A percentile compares a stretch with the other conserved stretches of the same genome.
These are phyloP conservation scores for Fusarium sp. DNA, from an alignment of 2,329 filamentous ascomycete genomes.

Conservation along the genomic window DNA sequence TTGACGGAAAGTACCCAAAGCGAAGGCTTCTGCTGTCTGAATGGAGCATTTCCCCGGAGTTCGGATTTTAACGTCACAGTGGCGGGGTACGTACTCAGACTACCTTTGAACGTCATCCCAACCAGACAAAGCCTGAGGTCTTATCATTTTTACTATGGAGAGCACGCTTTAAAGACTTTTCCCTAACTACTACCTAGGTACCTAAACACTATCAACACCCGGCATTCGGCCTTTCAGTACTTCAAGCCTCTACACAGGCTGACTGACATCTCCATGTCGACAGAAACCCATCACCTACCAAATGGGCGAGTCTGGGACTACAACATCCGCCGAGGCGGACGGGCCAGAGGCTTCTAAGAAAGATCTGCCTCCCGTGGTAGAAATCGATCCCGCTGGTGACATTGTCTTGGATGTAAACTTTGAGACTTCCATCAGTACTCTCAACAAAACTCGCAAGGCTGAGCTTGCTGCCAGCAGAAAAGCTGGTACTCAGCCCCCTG, in stretches of 20 bases:
- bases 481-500: conserved; percentile 35
- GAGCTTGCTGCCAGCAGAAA: conserved; percentile 46
- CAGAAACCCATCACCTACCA: conserved; percentile 24
- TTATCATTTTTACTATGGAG: conserved; percentile 22
- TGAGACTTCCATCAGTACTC: conserved; percentile 63
- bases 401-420: conserved; percentile 74
- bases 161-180: conserved; percentile 8
- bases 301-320: conserved; percentile 47
- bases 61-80: neutral
- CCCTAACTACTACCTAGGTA: neutral
- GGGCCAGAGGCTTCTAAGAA: conserved; percentile 41
- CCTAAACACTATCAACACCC: neutral
- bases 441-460: conserved; percentile 57
- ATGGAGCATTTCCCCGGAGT: neutral
- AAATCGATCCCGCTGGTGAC: conserved; percentile 68
- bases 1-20: neutral
- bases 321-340: conserved; percentile 45
- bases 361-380: conserved; percentile 52
- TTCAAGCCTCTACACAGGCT: conserved; percentile 16
- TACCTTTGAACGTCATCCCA: conserved; percentile 24
- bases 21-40: neutral
- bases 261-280: conserved; percentile 40
- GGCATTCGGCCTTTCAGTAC: conserved; percentile 2
- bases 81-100: conserved; percentile 23
- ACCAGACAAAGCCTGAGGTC: conserved; percentile 6